Evolutionary conservation across 441 rosid species (phyloP).

Genomic region (Gossypium davidsonii): DNA sequence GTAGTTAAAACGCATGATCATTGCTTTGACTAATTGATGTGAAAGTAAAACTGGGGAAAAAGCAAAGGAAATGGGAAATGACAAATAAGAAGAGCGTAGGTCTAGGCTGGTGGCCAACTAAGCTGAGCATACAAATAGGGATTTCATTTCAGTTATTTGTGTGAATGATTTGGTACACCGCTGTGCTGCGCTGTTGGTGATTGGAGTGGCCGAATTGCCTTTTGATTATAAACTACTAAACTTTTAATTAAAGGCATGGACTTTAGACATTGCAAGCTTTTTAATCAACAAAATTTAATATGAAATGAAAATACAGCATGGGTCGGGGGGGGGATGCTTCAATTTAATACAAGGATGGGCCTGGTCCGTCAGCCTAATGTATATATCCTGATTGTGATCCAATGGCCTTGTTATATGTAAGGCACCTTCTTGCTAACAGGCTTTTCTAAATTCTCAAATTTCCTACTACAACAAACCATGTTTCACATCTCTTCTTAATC

Average conservation of each 20-base stretch:
- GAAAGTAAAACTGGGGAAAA: not conserved
- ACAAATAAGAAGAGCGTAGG: not conserved
- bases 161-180: not conserved
- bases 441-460: too few relatives aligned
- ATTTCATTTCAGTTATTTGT: not conserved
- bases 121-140: not conserved
- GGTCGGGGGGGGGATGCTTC: too few relatives aligned
- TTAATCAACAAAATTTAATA: too few relatives aligned
- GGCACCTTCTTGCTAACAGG: too few relatives aligned
- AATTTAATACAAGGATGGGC: too few relatives aligned
- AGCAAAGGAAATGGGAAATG: not conserved
- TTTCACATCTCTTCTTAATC: too few relatives aligned
- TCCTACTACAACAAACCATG: too few relatives aligned
- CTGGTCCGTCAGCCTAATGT: too few relatives aligned
- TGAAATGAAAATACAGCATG: too few relatives aligned
- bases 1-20: not conserved
- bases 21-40: not conserved
- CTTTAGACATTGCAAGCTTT: not conserved
- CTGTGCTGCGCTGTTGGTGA: not conserved
- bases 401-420: too few relatives aligned
- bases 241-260: not conserved
- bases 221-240: not conserved
- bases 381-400: too few relatives aligned
- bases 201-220: too few relatives aligned
- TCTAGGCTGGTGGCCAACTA: conserved; percentile 1